phyloP scores from a whole-genome alignment of 305 asterid genomes.

The Fraxinus baroniana region DNA sequence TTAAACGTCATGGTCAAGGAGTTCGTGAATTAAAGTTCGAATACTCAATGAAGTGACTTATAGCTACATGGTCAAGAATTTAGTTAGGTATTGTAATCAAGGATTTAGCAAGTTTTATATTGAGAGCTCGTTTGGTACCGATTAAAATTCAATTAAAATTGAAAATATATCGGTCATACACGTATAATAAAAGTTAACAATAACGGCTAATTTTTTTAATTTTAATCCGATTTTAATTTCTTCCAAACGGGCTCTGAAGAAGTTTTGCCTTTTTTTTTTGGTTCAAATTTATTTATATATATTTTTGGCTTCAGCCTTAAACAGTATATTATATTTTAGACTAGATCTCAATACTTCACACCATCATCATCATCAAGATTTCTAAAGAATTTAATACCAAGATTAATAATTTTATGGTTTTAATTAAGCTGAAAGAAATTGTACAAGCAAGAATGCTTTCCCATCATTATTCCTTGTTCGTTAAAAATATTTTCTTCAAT shows the following conservation, averaged over 20 bases:
- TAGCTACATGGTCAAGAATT: background rate
- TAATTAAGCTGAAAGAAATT: no score
- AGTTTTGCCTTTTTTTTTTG: background rate
- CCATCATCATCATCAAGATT: background rate
- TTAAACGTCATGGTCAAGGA: no score
- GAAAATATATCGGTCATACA: no score
- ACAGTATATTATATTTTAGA: background rate
- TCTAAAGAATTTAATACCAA: background rate
- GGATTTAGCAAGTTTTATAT: no score
- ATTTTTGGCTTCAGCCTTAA: background rate
- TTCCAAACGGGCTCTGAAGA: background rate
- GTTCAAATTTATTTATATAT: no score
- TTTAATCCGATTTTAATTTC: background rate
- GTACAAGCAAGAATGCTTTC: no score
- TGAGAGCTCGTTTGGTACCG: no score
- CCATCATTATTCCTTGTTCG: no score
- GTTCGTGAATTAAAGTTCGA: background rate
- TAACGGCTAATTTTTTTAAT: no score
- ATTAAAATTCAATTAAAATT: no score
- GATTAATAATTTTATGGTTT: background rate
- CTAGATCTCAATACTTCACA: background rate
- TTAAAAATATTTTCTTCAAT: no score
- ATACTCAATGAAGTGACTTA: background rate
- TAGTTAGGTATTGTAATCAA: background rate
- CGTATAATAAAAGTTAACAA: no score